Evolutionary conservation across 352 stramenopile species (phyloP).

Genomic region (Phytophthora syringae): DNA sequence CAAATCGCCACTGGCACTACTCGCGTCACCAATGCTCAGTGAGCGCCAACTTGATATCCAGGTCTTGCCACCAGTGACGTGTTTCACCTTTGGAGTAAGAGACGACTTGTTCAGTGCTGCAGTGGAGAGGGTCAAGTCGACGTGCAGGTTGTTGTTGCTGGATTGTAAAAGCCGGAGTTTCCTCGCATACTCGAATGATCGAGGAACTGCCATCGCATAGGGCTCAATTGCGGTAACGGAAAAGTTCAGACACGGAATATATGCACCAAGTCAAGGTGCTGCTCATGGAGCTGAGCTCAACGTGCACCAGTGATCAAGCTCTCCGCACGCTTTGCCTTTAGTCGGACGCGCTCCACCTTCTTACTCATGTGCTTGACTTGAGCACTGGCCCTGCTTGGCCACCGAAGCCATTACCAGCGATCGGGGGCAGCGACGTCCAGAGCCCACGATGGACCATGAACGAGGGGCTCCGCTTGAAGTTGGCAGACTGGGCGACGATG

Average conservation of each 20-base stretch:
- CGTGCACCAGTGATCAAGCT: too few relatives aligned
- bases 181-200: constrained; percentile 18
- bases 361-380: background rate
- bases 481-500: constrained; percentile 27
- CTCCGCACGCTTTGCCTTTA: constrained; percentile 10
- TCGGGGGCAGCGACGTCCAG: constrained; percentile 16
- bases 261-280: too few relatives aligned
- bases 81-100: too few relatives aligned
- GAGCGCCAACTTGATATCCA: background rate
- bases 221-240: constrained; percentile 3
- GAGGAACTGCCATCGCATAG: constrained; percentile 14
- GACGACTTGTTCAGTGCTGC: too few relatives aligned
- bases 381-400: background rate
- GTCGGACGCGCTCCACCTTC: constrained; percentile 16
- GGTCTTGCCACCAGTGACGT: too few relatives aligned
- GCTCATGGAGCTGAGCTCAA: too few relatives aligned
- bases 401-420: constrained; percentile 7
- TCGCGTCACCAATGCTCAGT: constrained; percentile 10
- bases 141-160: too few relatives aligned
- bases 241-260: constrained; percentile 28
- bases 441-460: constrained; percentile 9
- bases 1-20: constrained; percentile 10
- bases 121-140: too few relatives aligned
- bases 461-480: constrained; percentile 29
- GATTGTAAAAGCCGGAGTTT: constrained; percentile 3